Evolutionary conservation across 2,329 filamentous ascomycete species (phyloP).

Genomic region (Teratosphaeria pseudoeucalypti): DNA sequence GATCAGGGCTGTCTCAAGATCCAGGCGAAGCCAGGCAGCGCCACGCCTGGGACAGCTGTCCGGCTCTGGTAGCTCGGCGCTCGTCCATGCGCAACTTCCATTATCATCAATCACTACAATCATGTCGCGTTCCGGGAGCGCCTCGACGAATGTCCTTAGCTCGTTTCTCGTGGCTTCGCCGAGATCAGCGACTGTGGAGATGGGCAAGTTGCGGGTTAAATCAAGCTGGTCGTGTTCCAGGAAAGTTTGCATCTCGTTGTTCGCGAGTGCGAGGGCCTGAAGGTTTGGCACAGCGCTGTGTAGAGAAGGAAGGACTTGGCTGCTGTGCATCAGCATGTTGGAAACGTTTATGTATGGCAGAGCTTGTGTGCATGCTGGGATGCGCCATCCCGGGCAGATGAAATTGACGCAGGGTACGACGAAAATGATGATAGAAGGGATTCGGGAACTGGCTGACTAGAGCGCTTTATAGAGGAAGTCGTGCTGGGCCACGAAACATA

Average conservation of each 20-base stretch:
- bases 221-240: neutral
- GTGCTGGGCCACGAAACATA: constrained; percentile 4
- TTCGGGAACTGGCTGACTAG: constrained; percentile 2
- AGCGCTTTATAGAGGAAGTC: constrained; percentile 7
- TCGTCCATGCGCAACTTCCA: constrained; percentile 2
- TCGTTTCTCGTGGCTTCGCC: neutral
- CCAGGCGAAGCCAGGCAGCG: neutral
- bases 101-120: constrained; percentile 1
- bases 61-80: neutral
- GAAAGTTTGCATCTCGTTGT: neutral
- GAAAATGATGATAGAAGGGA: neutral
- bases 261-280: constrained; percentile 6
- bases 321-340: neutral
- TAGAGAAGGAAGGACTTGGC: constrained; percentile 6
- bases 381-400: too few species aligned
- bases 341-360: neutral
- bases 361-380: too few species aligned
- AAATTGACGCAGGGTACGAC: neutral
- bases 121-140: neutral
- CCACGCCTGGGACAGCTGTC: neutral
- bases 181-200: neutral
- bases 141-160: neutral
- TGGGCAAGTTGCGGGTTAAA: neutral
- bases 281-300: constrained; percentile 3
- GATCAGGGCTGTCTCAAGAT: neutral